These are phyloP conservation scores for Myxozyma neotropica DNA, from an alignment of 805 yeast species.

Conservation along the genomic window DNA sequence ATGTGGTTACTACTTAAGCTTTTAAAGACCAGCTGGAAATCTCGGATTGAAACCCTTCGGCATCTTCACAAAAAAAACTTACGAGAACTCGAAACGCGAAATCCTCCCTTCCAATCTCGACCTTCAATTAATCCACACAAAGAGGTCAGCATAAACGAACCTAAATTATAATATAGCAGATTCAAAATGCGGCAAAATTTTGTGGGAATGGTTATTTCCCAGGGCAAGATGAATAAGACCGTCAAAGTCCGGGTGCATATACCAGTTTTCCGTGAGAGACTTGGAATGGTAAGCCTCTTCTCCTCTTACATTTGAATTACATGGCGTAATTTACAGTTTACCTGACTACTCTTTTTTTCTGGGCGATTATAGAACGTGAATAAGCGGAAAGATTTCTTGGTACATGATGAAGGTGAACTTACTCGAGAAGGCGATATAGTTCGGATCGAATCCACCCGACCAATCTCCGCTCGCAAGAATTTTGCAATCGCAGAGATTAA, in stretches of 20 bases:
- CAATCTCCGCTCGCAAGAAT: slow-evolving; percentile 75
- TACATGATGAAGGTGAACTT: slow-evolving; percentile 89
- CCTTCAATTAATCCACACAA: too few relatives aligned
- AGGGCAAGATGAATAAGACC: slow-evolving; percentile 94
- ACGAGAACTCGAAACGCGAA: too few relatives aligned
- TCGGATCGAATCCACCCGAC: slow-evolving; percentile 82
- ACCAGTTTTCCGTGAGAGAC: slow-evolving; percentile 64
- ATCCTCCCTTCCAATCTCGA: too few relatives aligned
- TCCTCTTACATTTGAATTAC: background rate
- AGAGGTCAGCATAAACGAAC: too few relatives aligned
- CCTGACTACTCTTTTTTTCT: background rate
- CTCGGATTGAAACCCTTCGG: too few relatives aligned
- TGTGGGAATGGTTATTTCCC: slow-evolving; percentile 90
- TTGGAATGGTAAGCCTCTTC: slow-evolving; percentile 13
- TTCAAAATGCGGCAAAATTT: slow-evolving; percentile 87
- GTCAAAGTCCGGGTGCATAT: slow-evolving; percentile 88
- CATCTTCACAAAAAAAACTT: too few relatives aligned
- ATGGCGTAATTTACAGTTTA: background rate
- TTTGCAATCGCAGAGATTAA: slow-evolving; percentile 94
- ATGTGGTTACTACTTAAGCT: too few relatives aligned
- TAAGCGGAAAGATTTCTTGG: slow-evolving; percentile 79
- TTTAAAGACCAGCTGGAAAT: too few relatives aligned
- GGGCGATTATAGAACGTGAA: slow-evolving; percentile 56
- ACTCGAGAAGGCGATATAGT: slow-evolving; percentile 96
- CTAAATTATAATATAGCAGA: too few relatives aligned